Conservation (phyloP, 2,329 filamentous ascomycete species). For the Trichophyton simii region DNA sequence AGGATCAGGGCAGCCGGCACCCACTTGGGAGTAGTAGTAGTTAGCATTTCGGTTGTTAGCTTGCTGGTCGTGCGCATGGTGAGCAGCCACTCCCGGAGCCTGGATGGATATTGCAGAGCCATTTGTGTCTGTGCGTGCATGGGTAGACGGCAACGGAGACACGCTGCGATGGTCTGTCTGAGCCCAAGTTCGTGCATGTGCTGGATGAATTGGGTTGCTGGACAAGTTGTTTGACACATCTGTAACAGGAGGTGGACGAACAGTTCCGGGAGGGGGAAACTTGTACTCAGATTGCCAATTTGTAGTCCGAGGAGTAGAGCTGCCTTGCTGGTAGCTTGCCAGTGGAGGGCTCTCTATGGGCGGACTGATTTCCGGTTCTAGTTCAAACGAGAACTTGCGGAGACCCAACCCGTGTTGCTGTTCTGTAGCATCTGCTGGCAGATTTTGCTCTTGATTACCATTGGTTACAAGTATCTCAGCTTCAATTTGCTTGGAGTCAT, state of each 20-base stretch:
- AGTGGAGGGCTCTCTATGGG: neutral
- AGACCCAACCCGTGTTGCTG: neutral
- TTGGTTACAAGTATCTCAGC: neutral
- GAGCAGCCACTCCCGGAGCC: neutral
- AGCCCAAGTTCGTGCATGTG: neutral
- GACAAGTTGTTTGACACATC: neutral
- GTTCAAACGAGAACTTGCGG: neutral
- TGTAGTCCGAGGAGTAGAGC: neutral
- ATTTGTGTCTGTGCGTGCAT: neutral
- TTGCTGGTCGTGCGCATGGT: neutral
- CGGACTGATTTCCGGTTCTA: neutral
- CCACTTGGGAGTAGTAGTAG: neutral
- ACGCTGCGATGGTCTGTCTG: neutral
- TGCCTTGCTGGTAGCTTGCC: neutral
- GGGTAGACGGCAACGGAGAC: neutral
- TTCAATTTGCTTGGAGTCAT: neutral
- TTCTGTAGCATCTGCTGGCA: neutral
- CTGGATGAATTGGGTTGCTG: neutral
- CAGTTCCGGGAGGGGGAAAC: neutral
- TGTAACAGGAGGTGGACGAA: neutral
- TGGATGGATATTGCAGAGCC: neutral
- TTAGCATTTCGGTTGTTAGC: neutral
- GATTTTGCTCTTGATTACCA: neutral
- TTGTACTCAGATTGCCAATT: neutral
- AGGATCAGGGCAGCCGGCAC: neutral